Evolutionary conservation across 805 yeast species (phyloP).

Genomic region (Clavispora phyllophila): DNA sequence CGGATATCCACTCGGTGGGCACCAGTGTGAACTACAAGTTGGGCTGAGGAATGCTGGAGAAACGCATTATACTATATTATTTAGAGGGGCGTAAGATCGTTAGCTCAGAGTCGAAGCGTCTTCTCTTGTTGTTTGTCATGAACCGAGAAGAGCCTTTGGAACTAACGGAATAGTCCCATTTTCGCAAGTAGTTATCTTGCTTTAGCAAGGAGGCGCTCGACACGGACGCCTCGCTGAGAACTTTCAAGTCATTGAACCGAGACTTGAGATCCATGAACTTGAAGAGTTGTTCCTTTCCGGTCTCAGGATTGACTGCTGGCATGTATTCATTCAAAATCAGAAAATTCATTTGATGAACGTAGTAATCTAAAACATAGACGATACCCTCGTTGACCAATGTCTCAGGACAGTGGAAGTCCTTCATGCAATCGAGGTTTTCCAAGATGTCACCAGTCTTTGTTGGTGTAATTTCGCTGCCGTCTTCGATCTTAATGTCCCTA

Average conservation of each 20-base stretch:
- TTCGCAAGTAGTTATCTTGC: conserved; percentile 43
- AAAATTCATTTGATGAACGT: conserved; percentile 50
- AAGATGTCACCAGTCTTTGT: conserved; percentile 19
- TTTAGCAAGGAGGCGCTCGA: conserved; percentile 23
- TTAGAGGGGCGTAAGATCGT: conserved; percentile 11
- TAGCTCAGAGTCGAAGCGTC: conserved; percentile 40
- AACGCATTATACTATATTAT: not conserved
- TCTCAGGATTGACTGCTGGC: conserved; percentile 28
- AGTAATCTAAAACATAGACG: conserved; percentile 54
- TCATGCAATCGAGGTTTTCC: conserved; percentile 29
- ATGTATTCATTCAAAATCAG: conserved; percentile 44
- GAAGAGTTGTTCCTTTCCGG: conserved; percentile 45
- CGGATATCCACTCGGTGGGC: conserved; percentile 65
- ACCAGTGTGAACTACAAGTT: conserved; percentile 61
- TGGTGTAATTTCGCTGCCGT: conserved; percentile 13
- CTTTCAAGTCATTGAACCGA: conserved; percentile 35
- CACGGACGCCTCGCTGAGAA: conserved; percentile 28
- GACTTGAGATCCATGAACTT: conserved; percentile 42
- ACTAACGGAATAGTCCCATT: conserved; percentile 39
- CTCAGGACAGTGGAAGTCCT: conserved; percentile 39
- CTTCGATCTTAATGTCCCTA: conserved; percentile 21
- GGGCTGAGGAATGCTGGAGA: conserved; percentile 7
- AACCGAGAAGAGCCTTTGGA: conserved; percentile 44
- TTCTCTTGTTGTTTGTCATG: conserved; percentile 46
- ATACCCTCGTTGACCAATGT: conserved; percentile 46